Conservation (phyloP, 371 early-diverging fungal species). For the Mortierella sp. region DNA sequence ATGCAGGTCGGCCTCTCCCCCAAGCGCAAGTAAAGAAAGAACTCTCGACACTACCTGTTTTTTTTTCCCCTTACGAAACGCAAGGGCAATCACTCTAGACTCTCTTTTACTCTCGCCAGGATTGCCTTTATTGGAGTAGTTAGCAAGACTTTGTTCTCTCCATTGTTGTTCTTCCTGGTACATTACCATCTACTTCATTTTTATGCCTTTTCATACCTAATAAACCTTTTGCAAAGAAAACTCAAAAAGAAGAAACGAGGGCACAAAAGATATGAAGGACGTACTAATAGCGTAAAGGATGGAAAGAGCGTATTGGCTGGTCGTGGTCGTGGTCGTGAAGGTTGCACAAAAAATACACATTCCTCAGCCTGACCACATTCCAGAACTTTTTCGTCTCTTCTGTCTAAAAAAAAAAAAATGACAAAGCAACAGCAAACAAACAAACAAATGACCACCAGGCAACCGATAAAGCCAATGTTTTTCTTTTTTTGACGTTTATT, state of each 20-base stretch:
- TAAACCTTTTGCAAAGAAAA: slow-evolving; percentile 12
- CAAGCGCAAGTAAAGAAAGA: slow-evolving; percentile 51
- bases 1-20: slow-evolving; percentile 64
- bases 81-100: background rate
- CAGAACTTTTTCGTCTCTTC: background rate
- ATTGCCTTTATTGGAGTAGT: too few relatives aligned
- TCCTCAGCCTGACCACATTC: background rate
- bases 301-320: background rate
- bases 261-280: background rate
- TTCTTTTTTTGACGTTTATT: slow-evolving; percentile 15
- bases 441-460: background rate
- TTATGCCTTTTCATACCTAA: slow-evolving; percentile 8
- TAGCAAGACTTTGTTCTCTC: too few relatives aligned
- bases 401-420: too few relatives aligned
- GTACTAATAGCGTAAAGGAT: background rate
- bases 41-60: background rate
- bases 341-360: slow-evolving; percentile 11
- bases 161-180: background rate
- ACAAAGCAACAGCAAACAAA: background rate
- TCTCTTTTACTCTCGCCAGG: background rate
- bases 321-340: background rate
- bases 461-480: background rate
- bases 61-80: too few relatives aligned
- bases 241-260: background rate
- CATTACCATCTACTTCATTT: slow-evolving; percentile 2